Base-by-base conservation (phyloP, 345 rosid species). In the Acer campestre region DNA sequence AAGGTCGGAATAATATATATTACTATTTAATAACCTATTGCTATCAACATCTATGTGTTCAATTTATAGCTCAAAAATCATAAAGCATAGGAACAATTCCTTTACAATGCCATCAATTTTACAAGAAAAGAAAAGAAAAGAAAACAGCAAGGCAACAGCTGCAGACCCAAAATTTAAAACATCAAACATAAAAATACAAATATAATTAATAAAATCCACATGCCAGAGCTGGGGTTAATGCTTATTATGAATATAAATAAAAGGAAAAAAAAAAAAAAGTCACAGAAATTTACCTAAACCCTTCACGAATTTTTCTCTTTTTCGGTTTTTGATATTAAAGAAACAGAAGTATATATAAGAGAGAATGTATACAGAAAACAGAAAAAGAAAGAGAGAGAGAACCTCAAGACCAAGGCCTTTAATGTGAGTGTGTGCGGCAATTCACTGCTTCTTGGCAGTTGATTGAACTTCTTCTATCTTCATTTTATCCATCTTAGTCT, bases 331-430 rank as follows among this genome's bases (percentile, higher is more conserved):
- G 49, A 14, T 16, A 51, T 51, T 10, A 55, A 46, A 9, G 16
- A 46, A 2, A n/a, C 14, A 7, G 10, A 13, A 18, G 12, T 58
- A 61, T 48, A 42, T 4, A 42, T 18, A 44, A 4, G 35, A 31
- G 35, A 31, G 35, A 31, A 31, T 31, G 35, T 31, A 31, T 4
- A 31, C 35, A 3, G 25, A 27, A 25, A 2, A 55, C 9, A 70
- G 13, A 46, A 61, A 48, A 58, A 13, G 31, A 49, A 40, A 56
- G 81, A 56, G 75, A 77, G 35, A 31, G 51, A 27, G 27, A 74
- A 94, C 99, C 89, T 94, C 94, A 75, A 96, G 98, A 78, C 99
- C 98, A 78, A 96, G 98, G 81, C 99, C 98, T 89, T 87, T 96
- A 86, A 96, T 96, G 82, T 96, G 98, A 46, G 98, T 94, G 83